phyloP scores from a whole-genome alignment of 1,139 yeast species.

The Candida labiduridarum region DNA sequence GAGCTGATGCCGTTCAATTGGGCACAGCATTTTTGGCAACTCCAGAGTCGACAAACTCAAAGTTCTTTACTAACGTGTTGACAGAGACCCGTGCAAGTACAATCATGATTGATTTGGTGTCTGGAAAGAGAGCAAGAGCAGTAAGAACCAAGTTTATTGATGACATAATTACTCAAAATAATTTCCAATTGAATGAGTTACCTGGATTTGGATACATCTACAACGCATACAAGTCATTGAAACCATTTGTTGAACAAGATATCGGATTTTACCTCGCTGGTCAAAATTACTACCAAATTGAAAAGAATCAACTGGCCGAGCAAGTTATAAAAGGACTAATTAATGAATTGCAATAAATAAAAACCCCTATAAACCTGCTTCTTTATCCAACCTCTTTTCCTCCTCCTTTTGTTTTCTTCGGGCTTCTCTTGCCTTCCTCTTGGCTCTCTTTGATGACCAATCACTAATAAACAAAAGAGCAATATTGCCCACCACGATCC shows the following conservation, averaged over 20 bases:
- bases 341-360: background rate
- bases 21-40: slow-evolving; percentile 49
- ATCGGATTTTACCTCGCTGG: slow-evolving; percentile 40
- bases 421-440: slow-evolving; percentile 9
- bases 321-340: background rate
- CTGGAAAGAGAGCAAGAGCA: slow-evolving; percentile 44
- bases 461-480: slow-evolving; percentile 16
- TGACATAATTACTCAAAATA: slow-evolving; percentile 10
- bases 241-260: slow-evolving; percentile 16
- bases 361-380: background rate
- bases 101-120: slow-evolving; percentile 34
- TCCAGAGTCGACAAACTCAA: slow-evolving; percentile 28
- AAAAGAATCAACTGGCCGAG: slow-evolving; percentile 14
- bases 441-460: slow-evolving; percentile 14
- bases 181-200: slow-evolving; percentile 16
- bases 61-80: slow-evolving; percentile 19
- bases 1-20: slow-evolving; percentile 50
- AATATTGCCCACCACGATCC: slow-evolving; percentile 54
- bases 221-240: slow-evolving; percentile 32
- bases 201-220: slow-evolving; percentile 44
- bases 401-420: slow-evolving; percentile 7
- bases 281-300: slow-evolving; percentile 27
- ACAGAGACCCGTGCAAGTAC: slow-evolving; percentile 22
- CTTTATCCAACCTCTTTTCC: background rate
- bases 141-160: slow-evolving; percentile 34